Base-by-base conservation (phyloP, 75 land plant genomes). In the Cupressus sempervirens region DNA sequence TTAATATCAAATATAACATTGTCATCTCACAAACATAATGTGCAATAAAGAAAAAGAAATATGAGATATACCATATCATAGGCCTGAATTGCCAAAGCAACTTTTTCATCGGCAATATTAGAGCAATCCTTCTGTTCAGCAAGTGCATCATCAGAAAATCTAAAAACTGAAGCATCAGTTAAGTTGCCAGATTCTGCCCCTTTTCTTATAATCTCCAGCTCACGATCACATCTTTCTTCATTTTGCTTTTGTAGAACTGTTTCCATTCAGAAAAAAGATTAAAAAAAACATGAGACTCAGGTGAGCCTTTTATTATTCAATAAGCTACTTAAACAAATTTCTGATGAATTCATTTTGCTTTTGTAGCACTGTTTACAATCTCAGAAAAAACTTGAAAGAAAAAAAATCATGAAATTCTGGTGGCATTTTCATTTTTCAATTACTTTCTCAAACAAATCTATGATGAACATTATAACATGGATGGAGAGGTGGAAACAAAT, bases 71-170 rank as follows among this genome's bases (percentile, higher is more conserved):
- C 99, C 97, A 94, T 56, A 90, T 97, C 96, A 88, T 97, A 97
- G 20, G 93, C 93, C 75, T 90, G 92, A 84, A 85, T 65, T 29
- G 99, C 99, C 87, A 97, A 86, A 23, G 94, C 83, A 79, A 97
- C 94, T 81, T 97, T 97, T 84, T 97, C 98, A 87, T 97, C 94
- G 40, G 97, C 95, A 87, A 97, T 94, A 65, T 91, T 84, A 30
- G 92, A 86, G 82, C 93, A 91, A 40, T 90, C 92, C 85, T 92
- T 96, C 70, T 93, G 95, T 82, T 92, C 93, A 72, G 91, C 90
- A 76, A 88, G 89, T 38, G 93, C 93, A 11, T 92, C 95, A 84
- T 91, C 91, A 10, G 97, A 92, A 87, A 92, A 94, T 87, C 88
- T 92, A 34, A 91, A 77, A 35, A 82, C 90, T 72, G 93, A 87